Conservation (phyloP, 2,329 filamentous ascomycete genomes). For the Chrysoporthe deuterocubensis region DNA sequence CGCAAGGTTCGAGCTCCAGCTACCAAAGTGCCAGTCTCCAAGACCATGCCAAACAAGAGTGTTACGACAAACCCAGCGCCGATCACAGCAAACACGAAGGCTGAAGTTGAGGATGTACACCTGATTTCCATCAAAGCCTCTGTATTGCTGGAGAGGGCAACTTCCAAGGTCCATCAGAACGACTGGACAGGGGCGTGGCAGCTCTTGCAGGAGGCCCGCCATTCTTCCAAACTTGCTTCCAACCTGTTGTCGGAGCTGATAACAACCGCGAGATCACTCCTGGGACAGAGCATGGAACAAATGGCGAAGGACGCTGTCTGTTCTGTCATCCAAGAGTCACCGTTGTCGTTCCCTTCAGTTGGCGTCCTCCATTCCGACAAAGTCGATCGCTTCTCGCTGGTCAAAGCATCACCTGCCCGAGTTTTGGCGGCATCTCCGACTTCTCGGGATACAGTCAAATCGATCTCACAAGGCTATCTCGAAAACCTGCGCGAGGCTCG, state of each 20-base stretch:
- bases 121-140: conserved; percentile 44
- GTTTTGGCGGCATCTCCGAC: conserved; percentile 32
- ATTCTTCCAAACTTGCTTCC: conserved; percentile 31
- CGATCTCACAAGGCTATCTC: conserved; percentile 51
- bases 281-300: conserved; percentile 70
- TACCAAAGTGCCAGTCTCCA: conserved; percentile 2
- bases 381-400: conserved; percentile 42
- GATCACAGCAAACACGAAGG: background rate
- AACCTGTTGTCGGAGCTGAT: conserved; percentile 53
- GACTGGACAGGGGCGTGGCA: conserved; percentile 52
- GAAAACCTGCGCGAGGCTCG: conserved; percentile 68
- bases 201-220: conserved; percentile 26
- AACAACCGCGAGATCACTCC: conserved; percentile 68
- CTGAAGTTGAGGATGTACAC: conserved; percentile 37
- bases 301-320: conserved; percentile 83
- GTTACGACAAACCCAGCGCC: conserved; percentile 26
- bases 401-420: conserved; percentile 42
- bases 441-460: conserved; percentile 15
- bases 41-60: conserved; percentile 28
- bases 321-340: conserved; percentile 90
- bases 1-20: conserved; percentile 34
- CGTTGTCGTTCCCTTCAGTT: conserved; percentile 81
- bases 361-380: conserved; percentile 47
- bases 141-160: conserved; percentile 48
- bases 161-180: conserved; percentile 51